Evolutionary conservation across 768 basidiomycete genomes (phyloP).

Genomic region (Pleurotus sapidus): DNA sequence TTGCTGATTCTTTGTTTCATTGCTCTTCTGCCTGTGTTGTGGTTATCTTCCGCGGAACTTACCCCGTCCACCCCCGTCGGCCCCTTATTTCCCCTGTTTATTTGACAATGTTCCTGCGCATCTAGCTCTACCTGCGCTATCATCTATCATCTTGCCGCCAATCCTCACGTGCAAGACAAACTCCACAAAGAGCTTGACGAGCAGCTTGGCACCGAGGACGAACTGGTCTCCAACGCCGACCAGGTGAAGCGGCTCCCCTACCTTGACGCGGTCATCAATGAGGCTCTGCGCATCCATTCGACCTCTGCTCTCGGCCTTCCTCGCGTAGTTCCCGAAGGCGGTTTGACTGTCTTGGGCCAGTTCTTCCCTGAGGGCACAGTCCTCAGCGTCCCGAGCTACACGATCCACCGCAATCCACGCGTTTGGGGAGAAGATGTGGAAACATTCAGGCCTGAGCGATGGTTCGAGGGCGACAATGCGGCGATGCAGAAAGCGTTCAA

Average conservation of each 20-base stretch:
- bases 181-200: slow-evolving; percentile 77
- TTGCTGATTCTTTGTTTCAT: not conserved
- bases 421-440: slow-evolving; percentile 83
- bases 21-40: not conserved
- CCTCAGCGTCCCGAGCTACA: slow-evolving; percentile 78
- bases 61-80: not conserved
- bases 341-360: slow-evolving; percentile 55
- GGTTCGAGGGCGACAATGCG: slow-evolving; percentile 69
- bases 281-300: slow-evolving; percentile 81
- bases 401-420: slow-evolving; percentile 69
- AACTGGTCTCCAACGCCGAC: slow-evolving; percentile 58
- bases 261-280: slow-evolving; percentile 85
- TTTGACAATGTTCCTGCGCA: not conserved
- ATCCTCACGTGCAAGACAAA: slow-evolving; percentile 62
- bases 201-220: slow-evolving; percentile 53
- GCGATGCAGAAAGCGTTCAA: slow-evolving; percentile 75
- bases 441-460: slow-evolving; percentile 77
- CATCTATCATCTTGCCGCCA: slow-evolving; percentile 74
- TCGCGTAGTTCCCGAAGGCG: slow-evolving; percentile 71
- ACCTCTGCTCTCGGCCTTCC: slow-evolving; percentile 85
- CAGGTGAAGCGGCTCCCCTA: slow-evolving; percentile 75
- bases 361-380: slow-evolving; percentile 74
- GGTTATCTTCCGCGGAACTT: slow-evolving; percentile 1
- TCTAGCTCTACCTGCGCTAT: slow-evolving; percentile 86
- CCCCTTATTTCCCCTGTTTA: not conserved